These are phyloP conservation scores for Candida odintsovae DNA, from an alignment of 805 yeast species.

Conservation along the genomic window DNA sequence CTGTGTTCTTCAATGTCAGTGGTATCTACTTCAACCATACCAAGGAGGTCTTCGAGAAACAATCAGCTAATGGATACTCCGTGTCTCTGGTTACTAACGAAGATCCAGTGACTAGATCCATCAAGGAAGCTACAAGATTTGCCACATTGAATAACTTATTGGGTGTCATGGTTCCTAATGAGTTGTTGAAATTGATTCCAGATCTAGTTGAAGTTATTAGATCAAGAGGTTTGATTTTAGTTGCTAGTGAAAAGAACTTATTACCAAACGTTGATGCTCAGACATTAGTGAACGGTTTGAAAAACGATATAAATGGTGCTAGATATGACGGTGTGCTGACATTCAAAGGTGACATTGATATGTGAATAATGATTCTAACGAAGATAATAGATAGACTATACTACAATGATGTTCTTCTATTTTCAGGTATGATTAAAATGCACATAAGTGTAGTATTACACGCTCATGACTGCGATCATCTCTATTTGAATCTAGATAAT, in stretches of 20 bases:
- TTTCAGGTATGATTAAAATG: background rate
- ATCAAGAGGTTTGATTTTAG: constrained; percentile 74
- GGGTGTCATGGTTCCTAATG: constrained; percentile 75
- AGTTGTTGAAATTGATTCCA: constrained; percentile 67
- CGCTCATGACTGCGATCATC: background rate
- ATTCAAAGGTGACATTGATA: constrained; percentile 56
- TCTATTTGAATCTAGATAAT: constrained; percentile 30
- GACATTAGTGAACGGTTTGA: constrained; percentile 2
- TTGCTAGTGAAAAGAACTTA: constrained; percentile 49
- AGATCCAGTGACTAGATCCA: constrained; percentile 52
- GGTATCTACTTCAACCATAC: constrained; percentile 41
- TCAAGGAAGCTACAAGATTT: constrained; percentile 77
- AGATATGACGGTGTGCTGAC: constrained; percentile 57
- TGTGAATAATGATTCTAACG: constrained; percentile 22
- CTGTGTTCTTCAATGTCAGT: constrained; percentile 80
- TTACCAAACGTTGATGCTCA: constrained; percentile 4
- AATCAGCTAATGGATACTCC: constrained; percentile 37
- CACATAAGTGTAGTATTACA: background rate
- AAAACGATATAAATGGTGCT: constrained; percentile 51
- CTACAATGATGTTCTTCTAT: background rate
- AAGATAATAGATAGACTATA: background rate
- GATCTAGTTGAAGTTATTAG: constrained; percentile 69
- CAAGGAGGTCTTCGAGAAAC: constrained; percentile 27
- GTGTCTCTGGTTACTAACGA: constrained; percentile 21
- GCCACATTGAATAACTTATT: constrained; percentile 78